Evolutionary conservation across 2,329 filamentous ascomycete species (phyloP), one percentile per base, ranked within the genome.

Genomic region (Pezizomycotina sp.): DNA sequence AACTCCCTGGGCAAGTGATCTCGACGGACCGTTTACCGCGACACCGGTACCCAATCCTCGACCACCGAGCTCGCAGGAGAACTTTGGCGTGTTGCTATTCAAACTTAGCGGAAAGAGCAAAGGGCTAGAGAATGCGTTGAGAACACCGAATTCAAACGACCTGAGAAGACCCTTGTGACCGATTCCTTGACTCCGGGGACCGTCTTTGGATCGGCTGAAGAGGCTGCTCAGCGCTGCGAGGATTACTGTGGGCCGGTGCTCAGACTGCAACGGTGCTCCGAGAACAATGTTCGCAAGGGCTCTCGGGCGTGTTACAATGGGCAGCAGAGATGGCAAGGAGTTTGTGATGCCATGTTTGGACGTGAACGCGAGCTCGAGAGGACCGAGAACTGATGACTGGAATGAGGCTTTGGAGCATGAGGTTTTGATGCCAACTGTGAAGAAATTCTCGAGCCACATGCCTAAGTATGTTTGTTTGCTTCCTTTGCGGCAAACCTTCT

Each of bases 1-100:
- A 93, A 95, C 67, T 92, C 82, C 16, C 68, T 98, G 19, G 89
- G 89, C 53, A 93, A 93, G 62, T 98, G 89, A 89, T 98, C 92
- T 60, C 89, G 95, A 66, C 98, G 89, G 89, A 93, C 89, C 12
- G 81, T 93, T 47, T 92, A 81, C 62, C 75, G 77, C 56, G 75
- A 91, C 49, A 45, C 47, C 18, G 81, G 81, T 23, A 71, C 82
- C 9, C 70, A 71, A 25, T 82, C 78, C 7, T 80, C 83, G 32
- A 80, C 93, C 53, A 72, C 83, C 34, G 83, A 93, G 48, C 75
- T 92, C 59, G 84, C 89, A 2, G 89, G 86, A 49, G 84, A 95
- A 53, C 67, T 98, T 36, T 98, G 89, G 89, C 69, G 95, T 15
- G 68, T 93, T 31, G 69, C 95, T 41, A 95, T n/a, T 95, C 57